phyloP scores from a whole-genome alignment of 1,284 basidiomycete genomes.

The Bjerkandera adusta region DNA sequence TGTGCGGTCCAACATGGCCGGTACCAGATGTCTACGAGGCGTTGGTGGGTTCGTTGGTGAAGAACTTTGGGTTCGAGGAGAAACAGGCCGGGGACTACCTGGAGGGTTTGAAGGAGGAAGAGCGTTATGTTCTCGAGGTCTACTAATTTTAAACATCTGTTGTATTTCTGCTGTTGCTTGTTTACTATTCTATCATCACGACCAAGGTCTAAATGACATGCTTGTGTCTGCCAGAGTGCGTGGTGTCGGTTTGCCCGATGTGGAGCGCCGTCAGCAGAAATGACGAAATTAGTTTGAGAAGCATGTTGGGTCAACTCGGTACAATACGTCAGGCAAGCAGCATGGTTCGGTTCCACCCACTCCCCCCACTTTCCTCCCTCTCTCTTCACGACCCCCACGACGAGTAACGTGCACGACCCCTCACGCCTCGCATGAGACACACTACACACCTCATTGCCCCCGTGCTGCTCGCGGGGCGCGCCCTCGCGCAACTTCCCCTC shows the following conservation, averaged over 20 bases:
- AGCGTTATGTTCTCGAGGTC: slow-evolving; percentile 97
- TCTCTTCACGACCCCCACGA: neutral
- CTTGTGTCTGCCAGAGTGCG: too few relatives aligned
- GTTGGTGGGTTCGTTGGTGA: slow-evolving; percentile 76
- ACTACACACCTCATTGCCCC: neutral
- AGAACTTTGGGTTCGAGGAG: slow-evolving; percentile 66
- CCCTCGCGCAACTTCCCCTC: slow-evolving; percentile 55
- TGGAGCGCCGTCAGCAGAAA: too few relatives aligned
- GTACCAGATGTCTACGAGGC: slow-evolving; percentile 97
- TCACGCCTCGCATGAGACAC: neutral
- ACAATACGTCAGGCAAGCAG: too few relatives aligned
- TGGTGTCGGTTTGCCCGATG: too few relatives aligned
- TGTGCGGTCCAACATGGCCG: slow-evolving; percentile 98
- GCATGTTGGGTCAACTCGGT: too few relatives aligned
- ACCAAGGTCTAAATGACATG: too few relatives aligned
- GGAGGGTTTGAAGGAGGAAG: slow-evolving; percentile 94
- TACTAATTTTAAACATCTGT: slow-evolving; percentile 21
- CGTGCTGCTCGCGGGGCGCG: slow-evolving; percentile 2
- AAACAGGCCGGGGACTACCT: slow-evolving; percentile 80
- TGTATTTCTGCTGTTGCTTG: neutral
- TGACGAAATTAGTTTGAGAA: too few relatives aligned
- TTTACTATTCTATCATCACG: neutral
- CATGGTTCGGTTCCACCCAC: too few relatives aligned
- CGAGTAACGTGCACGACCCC: neutral
- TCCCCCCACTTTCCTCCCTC: neutral